phyloP scores from a whole-genome alignment of 768 basidiomycete species.

The Hysterangium stoloniferum region DNA sequence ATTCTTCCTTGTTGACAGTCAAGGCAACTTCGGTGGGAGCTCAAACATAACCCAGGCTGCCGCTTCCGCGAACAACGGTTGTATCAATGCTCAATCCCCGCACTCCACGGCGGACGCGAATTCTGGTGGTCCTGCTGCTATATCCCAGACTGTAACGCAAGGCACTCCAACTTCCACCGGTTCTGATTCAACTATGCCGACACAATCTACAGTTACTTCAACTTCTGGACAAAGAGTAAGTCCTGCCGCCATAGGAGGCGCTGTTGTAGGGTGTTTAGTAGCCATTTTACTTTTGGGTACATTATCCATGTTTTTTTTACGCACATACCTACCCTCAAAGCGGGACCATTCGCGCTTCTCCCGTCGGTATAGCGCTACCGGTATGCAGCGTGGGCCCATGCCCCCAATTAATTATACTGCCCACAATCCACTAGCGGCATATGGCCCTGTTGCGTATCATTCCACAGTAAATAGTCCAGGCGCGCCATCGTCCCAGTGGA shows the following conservation, averaged over 20 bases:
- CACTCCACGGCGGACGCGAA: conserved; percentile 18
- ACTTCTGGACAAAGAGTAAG: conserved; percentile 41
- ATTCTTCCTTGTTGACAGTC: conserved; percentile 47
- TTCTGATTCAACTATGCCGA: conserved; percentile 7
- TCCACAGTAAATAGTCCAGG: neutral
- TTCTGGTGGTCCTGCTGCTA: neutral
- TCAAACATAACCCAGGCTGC: conserved; percentile 46
- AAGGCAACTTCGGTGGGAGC: conserved; percentile 47
- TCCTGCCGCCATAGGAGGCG: conserved; percentile 22
- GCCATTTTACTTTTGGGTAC: conserved; percentile 46
- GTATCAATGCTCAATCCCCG: conserved; percentile 41
- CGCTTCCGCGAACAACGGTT: conserved; percentile 39
- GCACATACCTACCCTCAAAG: neutral
- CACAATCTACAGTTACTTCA: conserved; percentile 16
- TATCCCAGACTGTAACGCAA: neutral
- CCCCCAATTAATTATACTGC: neutral
- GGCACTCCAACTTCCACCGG: conserved; percentile 39
- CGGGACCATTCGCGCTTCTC: neutral
- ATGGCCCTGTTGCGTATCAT: neutral
- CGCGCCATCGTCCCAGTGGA: neutral
- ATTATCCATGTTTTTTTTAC: conserved; percentile 45
- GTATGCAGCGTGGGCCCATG: too few relatives aligned
- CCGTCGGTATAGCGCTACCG: neutral
- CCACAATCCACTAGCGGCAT: neutral
- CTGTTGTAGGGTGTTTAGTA: conserved; percentile 43